A percentile compares a stretch with the other conserved stretches of the same genome.
Evolutionary conservation across 2,329 filamentous ascomycete genomes (phyloP).

Genomic region (Shiraia bambusicola): DNA sequence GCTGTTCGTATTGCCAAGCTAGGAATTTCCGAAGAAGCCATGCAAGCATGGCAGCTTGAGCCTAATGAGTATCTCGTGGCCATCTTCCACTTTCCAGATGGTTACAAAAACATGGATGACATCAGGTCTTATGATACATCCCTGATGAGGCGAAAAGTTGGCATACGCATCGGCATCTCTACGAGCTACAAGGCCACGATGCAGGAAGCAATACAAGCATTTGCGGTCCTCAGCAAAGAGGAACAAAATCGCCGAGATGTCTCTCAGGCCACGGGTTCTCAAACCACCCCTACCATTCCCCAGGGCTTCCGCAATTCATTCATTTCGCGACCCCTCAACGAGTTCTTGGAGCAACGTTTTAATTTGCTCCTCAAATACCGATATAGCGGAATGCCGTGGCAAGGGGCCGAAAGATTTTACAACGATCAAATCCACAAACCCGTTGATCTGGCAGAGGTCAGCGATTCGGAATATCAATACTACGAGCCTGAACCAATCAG

Average conservation of each 20-base stretch:
- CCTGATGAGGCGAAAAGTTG: slow-evolving; percentile 43
- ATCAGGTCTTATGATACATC: slow-evolving; percentile 49
- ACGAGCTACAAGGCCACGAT: slow-evolving; percentile 70
- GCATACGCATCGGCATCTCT: slow-evolving; percentile 70
- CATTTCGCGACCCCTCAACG: slow-evolving; percentile 70
- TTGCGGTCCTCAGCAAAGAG: slow-evolving; percentile 46
- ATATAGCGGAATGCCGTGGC: slow-evolving; percentile 61
- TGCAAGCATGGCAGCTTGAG: slow-evolving; percentile 74
- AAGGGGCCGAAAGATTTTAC: slow-evolving; percentile 63
- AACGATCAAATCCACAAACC: slow-evolving; percentile 47
- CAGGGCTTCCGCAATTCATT: slow-evolving; percentile 60
- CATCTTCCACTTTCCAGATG: slow-evolving; percentile 64
- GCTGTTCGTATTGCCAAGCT: slow-evolving; percentile 71
- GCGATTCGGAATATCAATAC: slow-evolving; percentile 45
- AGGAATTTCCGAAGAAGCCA: slow-evolving; percentile 70
- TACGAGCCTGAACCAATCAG: slow-evolving; percentile 38
- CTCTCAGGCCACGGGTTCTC: slow-evolving; percentile 19
- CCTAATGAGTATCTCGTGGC: slow-evolving; percentile 70
- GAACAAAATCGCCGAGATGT: slow-evolving; percentile 28
- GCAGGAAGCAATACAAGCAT: slow-evolving; percentile 55
- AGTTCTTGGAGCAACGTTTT: slow-evolving; percentile 67
- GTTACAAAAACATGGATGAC: slow-evolving; percentile 62
- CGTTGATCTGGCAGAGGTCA: slow-evolving; percentile 22
- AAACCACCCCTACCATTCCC: slow-evolving; percentile 7
- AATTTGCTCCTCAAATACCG: slow-evolving; percentile 63